These are phyloP conservation scores for Penicillium sumatraense DNA, from an alignment of 2,329 filamentous ascomycete species.

Conservation along the genomic window DNA sequence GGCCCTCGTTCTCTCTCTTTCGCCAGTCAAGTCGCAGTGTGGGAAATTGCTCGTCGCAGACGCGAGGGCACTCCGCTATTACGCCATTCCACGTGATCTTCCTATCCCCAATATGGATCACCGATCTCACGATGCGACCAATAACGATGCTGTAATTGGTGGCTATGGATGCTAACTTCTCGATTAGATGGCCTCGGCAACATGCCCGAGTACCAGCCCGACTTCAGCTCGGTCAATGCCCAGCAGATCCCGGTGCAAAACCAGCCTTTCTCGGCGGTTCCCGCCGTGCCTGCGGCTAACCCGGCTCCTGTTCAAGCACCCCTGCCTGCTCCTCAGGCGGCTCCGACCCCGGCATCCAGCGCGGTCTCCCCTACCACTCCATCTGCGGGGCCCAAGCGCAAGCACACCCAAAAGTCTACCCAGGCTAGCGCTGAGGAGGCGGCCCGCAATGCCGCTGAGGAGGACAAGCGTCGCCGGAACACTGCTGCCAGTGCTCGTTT, in stretches of 20 bases:
- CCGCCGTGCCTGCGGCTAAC: conserved; percentile 25
- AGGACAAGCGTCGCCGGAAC: conserved; percentile 88
- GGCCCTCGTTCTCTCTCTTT: not conserved
- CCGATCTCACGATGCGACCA: conserved; percentile 11
- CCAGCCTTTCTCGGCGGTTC: conserved; percentile 26
- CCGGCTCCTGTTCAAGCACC: conserved; percentile 24
- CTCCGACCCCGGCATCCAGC: conserved; percentile 21
- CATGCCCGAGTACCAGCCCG: conserved; percentile 36
- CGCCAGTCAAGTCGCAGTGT: not conserved
- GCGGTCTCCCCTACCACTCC: conserved; percentile 18
- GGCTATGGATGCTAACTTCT: conserved; percentile 20
- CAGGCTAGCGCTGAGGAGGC: conserved; percentile 67
- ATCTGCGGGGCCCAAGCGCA: conserved; percentile 39
- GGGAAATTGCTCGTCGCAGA: conserved; percentile 21
- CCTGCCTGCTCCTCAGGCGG: conserved; percentile 15
- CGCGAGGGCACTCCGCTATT: conserved; percentile 33
- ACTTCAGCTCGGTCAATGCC: conserved; percentile 33
- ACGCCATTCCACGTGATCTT: conserved; percentile 42
- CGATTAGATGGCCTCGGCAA: conserved; percentile 37
- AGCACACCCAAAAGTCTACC: conserved; percentile 41
- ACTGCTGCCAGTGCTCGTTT: conserved; percentile 90
- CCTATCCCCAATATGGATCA: conserved; percentile 12
- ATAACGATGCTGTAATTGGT: conserved; percentile 5
- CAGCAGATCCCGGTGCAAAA: conserved; percentile 31
- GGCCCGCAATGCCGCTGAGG: conserved; percentile 77